phyloP scores from a whole-genome alignment of 257 asterid genomes.

The Gentiana macrophylla region DNA sequence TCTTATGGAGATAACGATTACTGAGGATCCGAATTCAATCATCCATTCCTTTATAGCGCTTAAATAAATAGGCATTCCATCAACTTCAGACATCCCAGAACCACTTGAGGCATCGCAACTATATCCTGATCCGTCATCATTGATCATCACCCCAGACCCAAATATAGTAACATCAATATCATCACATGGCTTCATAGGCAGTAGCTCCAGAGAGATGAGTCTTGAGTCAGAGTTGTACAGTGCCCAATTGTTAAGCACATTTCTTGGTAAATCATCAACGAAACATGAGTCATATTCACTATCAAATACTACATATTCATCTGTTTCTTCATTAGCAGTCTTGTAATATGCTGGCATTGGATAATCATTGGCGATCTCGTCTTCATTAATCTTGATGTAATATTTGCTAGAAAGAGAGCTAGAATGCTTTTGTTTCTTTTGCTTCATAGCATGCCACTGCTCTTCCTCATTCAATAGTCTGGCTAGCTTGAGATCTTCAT shows the following conservation, averaged over 20 bases:
- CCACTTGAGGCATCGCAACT: conserved; percentile 48
- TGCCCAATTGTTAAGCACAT: conserved; percentile 85
- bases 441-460: conserved; percentile 64
- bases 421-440: conserved; percentile 43
- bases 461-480: conserved; percentile 74
- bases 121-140: conserved; percentile 89
- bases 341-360: conserved; percentile 85
- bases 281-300: conserved; percentile 35
- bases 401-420: conserved; percentile 41
- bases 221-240: conserved; percentile 84
- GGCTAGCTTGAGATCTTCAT: conserved; percentile 60
- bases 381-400: conserved; percentile 84
- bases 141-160: conserved; percentile 73
- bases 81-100: conserved; percentile 40
- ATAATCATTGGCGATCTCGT: conserved; percentile 87
- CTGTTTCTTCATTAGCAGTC: conserved; percentile 56
- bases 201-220: conserved; percentile 76
- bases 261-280: conserved; percentile 59
- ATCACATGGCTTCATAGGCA: conserved; percentile 74
- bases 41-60: conserved; percentile 93
- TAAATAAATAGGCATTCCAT: conserved; percentile 69
- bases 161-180: conserved; percentile 81
- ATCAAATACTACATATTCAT: conserved; percentile 72
- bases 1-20: conserved; percentile 70
- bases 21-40: conserved; percentile 79